Evolutionary conservation across 441 rosid species (phyloP).

Genomic region (Adansonia rubrostipa): DNA sequence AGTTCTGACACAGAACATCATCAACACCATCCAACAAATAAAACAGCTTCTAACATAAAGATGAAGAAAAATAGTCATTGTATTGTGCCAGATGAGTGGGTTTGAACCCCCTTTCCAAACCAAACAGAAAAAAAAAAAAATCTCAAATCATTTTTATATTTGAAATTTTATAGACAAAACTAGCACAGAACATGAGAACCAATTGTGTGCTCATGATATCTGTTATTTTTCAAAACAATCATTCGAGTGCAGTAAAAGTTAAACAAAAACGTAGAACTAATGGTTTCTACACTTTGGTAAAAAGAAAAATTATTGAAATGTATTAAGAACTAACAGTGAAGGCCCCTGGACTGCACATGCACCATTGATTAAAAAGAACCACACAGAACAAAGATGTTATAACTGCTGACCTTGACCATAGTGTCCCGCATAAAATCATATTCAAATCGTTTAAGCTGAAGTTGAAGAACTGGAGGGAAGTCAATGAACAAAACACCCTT

Average conservation of each 20-base stretch:
- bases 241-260: not conserved
- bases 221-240: not conserved
- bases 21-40: conserved; percentile 5
- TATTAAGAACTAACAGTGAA: not conserved
- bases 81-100: not conserved
- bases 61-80: not conserved
- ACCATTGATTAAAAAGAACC: conserved; percentile 12
- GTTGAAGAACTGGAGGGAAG: conserved; percentile 64
- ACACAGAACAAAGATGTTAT: conserved; percentile 12
- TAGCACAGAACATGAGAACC: conserved; percentile 2
- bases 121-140: not conserved
- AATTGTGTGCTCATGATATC: not conserved
- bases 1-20: not conserved
- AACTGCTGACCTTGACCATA: conserved; percentile 55
- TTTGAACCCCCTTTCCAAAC: conserved; percentile 1
- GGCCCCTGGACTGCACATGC: not conserved
- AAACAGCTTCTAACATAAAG: not conserved
- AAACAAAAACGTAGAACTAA: not conserved
- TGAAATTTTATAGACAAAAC: not conserved
- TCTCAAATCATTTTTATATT: no score
- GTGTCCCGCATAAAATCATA: conserved; percentile 57
- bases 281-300: not conserved
- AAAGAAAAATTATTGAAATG: not conserved
- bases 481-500: conserved; percentile 58
- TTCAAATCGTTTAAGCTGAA: conserved; percentile 60